Base-by-base conservation (phyloP, 345 rosid genomes). In the Dovyalis caffra region DNA sequence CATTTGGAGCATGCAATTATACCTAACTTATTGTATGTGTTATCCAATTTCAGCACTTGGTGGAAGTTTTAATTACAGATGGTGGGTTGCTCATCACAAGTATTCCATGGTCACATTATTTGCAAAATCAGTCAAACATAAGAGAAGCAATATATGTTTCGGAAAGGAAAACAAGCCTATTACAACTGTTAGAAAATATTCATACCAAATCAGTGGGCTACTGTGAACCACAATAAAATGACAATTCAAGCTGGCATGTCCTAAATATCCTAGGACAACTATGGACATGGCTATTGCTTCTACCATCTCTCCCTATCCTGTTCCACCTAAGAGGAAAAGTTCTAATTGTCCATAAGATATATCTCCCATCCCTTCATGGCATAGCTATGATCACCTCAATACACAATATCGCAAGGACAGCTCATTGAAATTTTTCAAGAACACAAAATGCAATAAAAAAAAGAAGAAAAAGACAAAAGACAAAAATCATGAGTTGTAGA, bases 401-500 rank as follows among this genome's bases (percentile, higher is more conserved):
- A 66, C 45, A 21, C 51, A 70, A 70, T 18, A 63, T 49, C 26
- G 43, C 31, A 33, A 62, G 37, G 37, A 71, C 34, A 58, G 69
- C 40, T 29, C 71, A 33, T 1, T 53, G 43, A 65, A 65, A 66
- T 49, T 33, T 35, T 76, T 20, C 5, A 53, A 38, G 31, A 2
- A 40, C 45, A 38, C 37, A 49, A 65, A n/a, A 34, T 8, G 35
- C 64, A 64, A 35, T 34, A 4, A 29, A 73, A 23, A 12, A 6
- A 64, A 18, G 16, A 38, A 31, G 56, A 58, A 40, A 25, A 33
- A 66, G 64, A 77, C 35, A 70, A 70, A 47, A 64, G 68, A 26
- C 35, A 76, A 18, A 60, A 69, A 65, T 71, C 20, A 75, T 66
- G 16, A 73, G 70, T 64, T 58, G 60, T 69, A 72, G 45, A 33